Base-by-base conservation (phyloP, 495 filamentous ascomycete species). In the Aspergillus mulundensis region DNA sequence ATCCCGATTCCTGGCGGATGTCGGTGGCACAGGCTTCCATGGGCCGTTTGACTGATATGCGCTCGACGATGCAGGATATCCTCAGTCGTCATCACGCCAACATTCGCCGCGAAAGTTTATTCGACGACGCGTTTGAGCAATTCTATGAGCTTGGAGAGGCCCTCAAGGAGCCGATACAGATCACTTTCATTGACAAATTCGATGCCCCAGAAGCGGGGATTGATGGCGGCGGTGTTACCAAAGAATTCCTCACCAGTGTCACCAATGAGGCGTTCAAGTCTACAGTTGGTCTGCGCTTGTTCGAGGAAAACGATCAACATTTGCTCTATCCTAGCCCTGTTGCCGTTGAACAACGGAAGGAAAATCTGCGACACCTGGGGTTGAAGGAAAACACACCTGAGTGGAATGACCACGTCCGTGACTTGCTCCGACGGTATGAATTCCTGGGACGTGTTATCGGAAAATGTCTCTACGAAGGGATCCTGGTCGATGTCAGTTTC, bases 401-500 rank as follows among this genome's bases (percentile, higher is more conserved):
- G 2, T 90, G 82, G 78, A 78, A 74, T 12, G 77, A 81, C 11
- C 66, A 70, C 11, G 77, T 91, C 16, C 70, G 72, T 11, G 79
- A 87, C 32, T 69, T 93, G 7, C 74, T 94, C 6, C 80, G 80
- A 53, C 83, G 86, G 10, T 97, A 92, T 65, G 93, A 97, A 64
- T 99, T 99, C 59, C 75, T 96, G 0, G 94, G 94, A 11, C 85
- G 94, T 7, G 80, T 97, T 24, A 86, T 99, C 41, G 94, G 94
- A 3, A 99, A 99, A 69, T 99, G 94, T 71, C 78, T 99, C 51
- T 99, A 99, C 62, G 94, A 99, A 72, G 92, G 93, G 1, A 97
- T 99, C 46, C 79, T 99, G 11, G 87, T 97, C 51, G 92, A 99
- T 67, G 87, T 97, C 61, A 79, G 82, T 54, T 99, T 99, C 72